These are phyloP conservation scores for Microdochium nivale DNA, from an alignment of 2,329 filamentous ascomycete species.

Conservation along the genomic window DNA sequence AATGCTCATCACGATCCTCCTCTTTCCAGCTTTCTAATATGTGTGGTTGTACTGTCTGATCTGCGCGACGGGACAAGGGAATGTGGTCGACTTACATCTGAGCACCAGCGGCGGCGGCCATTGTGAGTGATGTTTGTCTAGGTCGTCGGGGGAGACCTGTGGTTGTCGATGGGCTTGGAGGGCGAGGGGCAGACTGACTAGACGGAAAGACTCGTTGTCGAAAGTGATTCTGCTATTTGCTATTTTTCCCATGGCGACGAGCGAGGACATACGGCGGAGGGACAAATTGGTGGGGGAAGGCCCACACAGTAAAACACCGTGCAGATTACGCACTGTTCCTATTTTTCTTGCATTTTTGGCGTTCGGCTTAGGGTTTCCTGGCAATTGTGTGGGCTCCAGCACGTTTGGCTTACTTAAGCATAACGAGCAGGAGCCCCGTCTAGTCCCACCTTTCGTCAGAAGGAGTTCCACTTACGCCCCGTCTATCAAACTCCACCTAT, in stretches of 20 bases:
- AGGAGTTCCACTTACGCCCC: background rate
- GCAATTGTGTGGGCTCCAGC: background rate
- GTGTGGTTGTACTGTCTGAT: background rate
- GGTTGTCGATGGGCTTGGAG: constrained; percentile 7
- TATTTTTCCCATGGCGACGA: background rate
- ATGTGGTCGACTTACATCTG: constrained; percentile 46
- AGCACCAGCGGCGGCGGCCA: constrained; percentile 48
- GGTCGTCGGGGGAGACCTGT: constrained; percentile 27
- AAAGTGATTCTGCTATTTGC: constrained; percentile 1
- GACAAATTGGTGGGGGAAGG: background rate
- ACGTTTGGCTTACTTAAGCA: background rate
- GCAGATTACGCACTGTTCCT: background rate
- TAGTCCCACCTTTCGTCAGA: background rate
- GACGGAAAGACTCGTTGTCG: constrained; percentile 3
- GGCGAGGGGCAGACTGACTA: constrained; percentile 1
- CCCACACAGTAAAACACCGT: background rate
- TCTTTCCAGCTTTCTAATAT: background rate
- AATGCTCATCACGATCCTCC: too few relatives aligned
- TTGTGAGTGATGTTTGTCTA: constrained; percentile 33
- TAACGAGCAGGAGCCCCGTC: background rate
- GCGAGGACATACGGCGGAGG: background rate
- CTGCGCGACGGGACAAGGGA: background rate
- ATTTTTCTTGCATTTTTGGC: background rate
- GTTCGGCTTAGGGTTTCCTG: background rate
- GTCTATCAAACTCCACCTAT: too few relatives aligned